Conservation (phyloP, 2,329 filamentous ascomycete species). For the Fusarium sp. region DNA sequence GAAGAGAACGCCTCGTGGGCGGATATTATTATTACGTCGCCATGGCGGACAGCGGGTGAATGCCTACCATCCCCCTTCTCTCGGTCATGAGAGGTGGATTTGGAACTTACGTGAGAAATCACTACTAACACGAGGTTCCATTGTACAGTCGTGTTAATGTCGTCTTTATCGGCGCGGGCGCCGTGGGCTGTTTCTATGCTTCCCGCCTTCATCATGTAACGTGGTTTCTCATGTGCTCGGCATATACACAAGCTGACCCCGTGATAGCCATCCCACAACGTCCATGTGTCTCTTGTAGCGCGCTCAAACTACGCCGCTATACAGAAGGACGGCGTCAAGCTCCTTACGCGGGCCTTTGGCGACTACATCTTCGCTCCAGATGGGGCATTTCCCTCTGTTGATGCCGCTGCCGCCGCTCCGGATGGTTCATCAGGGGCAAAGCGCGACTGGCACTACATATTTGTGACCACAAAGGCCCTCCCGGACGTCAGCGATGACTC, state of each 20-base stretch:
- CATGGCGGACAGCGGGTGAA: slow-evolving; percentile 36
- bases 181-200: slow-evolving; percentile 79
- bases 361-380: slow-evolving; percentile 73
- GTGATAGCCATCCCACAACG: slow-evolving; percentile 59
- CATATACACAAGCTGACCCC: slow-evolving; percentile 13
- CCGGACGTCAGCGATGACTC: slow-evolving; percentile 73
- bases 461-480: slow-evolving; percentile 78
- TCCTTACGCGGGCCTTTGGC: slow-evolving; percentile 75
- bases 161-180: slow-evolving; percentile 77
- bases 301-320: slow-evolving; percentile 79
- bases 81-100: neutral
- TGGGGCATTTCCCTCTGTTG: slow-evolving; percentile 71
- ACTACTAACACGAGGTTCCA: slow-evolving; percentile 15
- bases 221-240: slow-evolving; percentile 8
- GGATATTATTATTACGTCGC: neutral
- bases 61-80: neutral
- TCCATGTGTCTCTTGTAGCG: slow-evolving; percentile 76
- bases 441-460: slow-evolving; percentile 67
- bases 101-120: neutral
- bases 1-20: neutral
- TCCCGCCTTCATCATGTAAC: slow-evolving; percentile 72
- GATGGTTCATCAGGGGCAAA: slow-evolving; percentile 31
- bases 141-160: slow-evolving; percentile 58
- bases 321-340: slow-evolving; percentile 68
- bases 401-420: slow-evolving; percentile 58